Base-by-base conservation (phyloP, 2,329 filamentous ascomycete species). In the Cucurbitaria berberidis region DNA sequence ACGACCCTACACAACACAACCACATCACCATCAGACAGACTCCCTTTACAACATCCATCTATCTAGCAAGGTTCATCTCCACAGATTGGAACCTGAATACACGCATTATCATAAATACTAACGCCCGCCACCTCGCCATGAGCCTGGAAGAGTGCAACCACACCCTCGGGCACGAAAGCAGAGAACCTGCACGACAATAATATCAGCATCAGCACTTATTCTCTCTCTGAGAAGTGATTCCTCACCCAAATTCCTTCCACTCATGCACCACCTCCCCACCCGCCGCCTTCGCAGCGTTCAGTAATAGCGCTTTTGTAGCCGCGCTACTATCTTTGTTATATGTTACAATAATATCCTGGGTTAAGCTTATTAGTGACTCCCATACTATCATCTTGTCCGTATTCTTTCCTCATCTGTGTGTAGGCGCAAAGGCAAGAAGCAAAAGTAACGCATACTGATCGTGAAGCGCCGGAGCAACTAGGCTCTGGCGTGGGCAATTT, bases 51-150 rank as follows among this genome's bases (percentile, higher is more conserved):
- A n/a, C n/a, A n/a, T 26, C 24, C 24, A 26, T 26, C 24, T 5
- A 26, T 29, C 40, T 56, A 60, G 39, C 57, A 60, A 21, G 59
- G 54, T 11, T 48, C 54, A 39, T 59, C 59, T 1, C 59, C 59
- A 41, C 59, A 63, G 48, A 55, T 56, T 19, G 59, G 59, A 35
- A 63, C 46, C 45, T 51, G 40, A 8, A 48, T 9, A 27, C 59
- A 63, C 8, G 54, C 59, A 43, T 63, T 63, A 6, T 56, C 48
- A 15, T 41, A 42, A 21, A 59, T 27, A 36, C 52, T 52, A 5
- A 59, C 15, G 3, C 51, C 52, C n/a, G 52, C 36, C 9, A 41
- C 45, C 4, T 45, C 30, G 6, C 44, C 43, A 44, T 55, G 41
- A 3, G 47, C 48, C 27, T 50, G 45, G 5, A 62, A 43, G 18